phyloP scores from a whole-genome alignment of 2,329 filamentous ascomycete genomes.

The Monilinia aucupariae region DNA sequence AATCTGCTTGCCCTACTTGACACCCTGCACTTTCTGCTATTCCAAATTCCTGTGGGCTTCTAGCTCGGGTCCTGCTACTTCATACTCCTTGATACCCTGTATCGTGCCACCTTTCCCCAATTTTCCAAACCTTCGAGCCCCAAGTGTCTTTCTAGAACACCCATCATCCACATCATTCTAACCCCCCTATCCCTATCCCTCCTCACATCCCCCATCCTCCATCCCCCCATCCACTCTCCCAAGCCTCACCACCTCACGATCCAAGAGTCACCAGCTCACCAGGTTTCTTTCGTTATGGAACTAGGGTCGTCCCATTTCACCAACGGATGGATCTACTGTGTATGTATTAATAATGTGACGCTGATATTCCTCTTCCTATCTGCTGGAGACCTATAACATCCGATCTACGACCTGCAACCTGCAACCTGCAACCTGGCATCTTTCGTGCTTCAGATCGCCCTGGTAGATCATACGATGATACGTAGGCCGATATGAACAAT shows the following conservation, averaged over 20 bases:
- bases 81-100: background rate
- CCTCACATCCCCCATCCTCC: conserved; percentile 18
- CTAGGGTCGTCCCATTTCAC: too few relatives aligned
- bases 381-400: too few relatives aligned
- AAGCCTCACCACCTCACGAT: background rate
- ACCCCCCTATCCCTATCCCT: conserved; percentile 27
- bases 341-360: too few relatives aligned
- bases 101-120: background rate
- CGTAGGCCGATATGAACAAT: too few relatives aligned
- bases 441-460: too few relatives aligned
- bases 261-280: background rate
- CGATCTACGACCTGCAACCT: too few relatives aligned
- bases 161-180: background rate
- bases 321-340: too few relatives aligned
- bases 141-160: background rate
- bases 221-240: background rate
- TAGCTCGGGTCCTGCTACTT: background rate
- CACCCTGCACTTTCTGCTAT: background rate
- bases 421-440: too few relatives aligned
- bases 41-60: background rate
- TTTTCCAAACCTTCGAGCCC: conserved; percentile 11
- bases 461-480: too few relatives aligned
- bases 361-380: too few relatives aligned
- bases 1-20: background rate
- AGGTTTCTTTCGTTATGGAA: background rate